phyloP scores from a whole-genome alignment of 2,329 filamentous ascomycete species.

The Dactylonectria estremocensis region DNA sequence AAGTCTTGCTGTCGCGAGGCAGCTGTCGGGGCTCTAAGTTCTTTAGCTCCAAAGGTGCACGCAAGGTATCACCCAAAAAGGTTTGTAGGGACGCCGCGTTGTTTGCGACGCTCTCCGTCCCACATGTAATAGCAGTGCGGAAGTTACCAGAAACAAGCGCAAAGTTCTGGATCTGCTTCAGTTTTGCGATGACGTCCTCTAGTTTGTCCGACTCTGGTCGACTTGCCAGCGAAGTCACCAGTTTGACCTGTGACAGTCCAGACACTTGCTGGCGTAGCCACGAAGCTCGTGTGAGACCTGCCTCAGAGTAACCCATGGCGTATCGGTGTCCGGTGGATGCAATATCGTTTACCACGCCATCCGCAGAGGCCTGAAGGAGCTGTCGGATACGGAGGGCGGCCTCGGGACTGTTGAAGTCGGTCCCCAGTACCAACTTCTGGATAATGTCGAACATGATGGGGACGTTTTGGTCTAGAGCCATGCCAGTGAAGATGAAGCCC shows the following conservation, averaged over 20 bases:
- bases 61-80: slow-evolving; percentile 71
- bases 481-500: slow-evolving; percentile 87
- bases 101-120: slow-evolving; percentile 76
- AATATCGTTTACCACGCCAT: slow-evolving; percentile 92
- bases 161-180: slow-evolving; percentile 87
- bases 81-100: slow-evolving; percentile 81
- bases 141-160: slow-evolving; percentile 79
- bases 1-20: slow-evolving; percentile 76
- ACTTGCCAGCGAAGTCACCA: slow-evolving; percentile 84
- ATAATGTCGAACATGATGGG: slow-evolving; percentile 92
- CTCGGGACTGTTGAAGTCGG: slow-evolving; percentile 88
- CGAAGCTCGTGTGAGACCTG: slow-evolving; percentile 80
- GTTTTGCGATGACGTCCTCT: slow-evolving; percentile 82
- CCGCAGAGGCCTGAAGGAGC: slow-evolving; percentile 87
- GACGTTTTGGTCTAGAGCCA: slow-evolving; percentile 90
- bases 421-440: slow-evolving; percentile 84
- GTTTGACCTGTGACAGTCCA: slow-evolving; percentile 91
- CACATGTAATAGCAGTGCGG: slow-evolving; percentile 89
- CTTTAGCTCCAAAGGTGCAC: slow-evolving; percentile 58
- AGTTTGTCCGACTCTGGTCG: slow-evolving; percentile 79
- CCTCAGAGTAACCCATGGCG: slow-evolving; percentile 87
- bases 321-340: slow-evolving; percentile 92
- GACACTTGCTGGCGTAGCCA: slow-evolving; percentile 87
- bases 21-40: slow-evolving; percentile 52
- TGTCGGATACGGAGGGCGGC: slow-evolving; percentile 88